Percentiles rank a stretch among this genome's conserved stretches.
Evolutionary conservation across 2,329 filamentous ascomycete species (phyloP).

Genomic region (Penicillium sp.): DNA sequence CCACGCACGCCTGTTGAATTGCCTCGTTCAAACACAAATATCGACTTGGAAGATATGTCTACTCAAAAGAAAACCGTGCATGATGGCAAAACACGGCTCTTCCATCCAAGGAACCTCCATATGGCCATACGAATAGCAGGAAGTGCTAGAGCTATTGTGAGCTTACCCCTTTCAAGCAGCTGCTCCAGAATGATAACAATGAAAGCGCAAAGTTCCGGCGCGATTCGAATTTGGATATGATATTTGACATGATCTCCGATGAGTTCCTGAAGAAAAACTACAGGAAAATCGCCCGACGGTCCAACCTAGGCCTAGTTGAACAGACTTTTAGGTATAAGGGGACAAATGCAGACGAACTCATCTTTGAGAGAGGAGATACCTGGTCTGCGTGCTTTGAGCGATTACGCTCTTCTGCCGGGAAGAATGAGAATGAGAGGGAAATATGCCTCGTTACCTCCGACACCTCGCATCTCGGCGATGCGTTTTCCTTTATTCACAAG

Average conservation of each 20-base stretch:
- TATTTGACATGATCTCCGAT: background rate
- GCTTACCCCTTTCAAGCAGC: background rate
- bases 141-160: background rate
- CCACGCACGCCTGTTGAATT: background rate
- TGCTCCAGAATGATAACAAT: background rate
- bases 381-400: background rate
- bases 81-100: background rate
- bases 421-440: background rate
- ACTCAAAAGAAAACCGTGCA: background rate
- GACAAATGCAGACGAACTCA: background rate
- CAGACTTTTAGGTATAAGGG: background rate
- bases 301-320: background rate
- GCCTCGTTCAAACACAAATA: background rate
- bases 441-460: background rate
- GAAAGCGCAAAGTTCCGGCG: background rate
- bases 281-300: background rate
- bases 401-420: background rate
- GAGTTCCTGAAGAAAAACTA: background rate
- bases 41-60: background rate
- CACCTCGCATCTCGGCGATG: background rate
- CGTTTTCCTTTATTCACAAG: background rate
- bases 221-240: background rate
- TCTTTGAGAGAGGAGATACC: background rate
- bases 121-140: background rate
- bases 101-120: background rate